Percentiles rank a stretch among this genome's conserved stretches.
phyloP scores from a whole-genome alignment of 83 land plant species.

The Larix sibirica region DNA sequence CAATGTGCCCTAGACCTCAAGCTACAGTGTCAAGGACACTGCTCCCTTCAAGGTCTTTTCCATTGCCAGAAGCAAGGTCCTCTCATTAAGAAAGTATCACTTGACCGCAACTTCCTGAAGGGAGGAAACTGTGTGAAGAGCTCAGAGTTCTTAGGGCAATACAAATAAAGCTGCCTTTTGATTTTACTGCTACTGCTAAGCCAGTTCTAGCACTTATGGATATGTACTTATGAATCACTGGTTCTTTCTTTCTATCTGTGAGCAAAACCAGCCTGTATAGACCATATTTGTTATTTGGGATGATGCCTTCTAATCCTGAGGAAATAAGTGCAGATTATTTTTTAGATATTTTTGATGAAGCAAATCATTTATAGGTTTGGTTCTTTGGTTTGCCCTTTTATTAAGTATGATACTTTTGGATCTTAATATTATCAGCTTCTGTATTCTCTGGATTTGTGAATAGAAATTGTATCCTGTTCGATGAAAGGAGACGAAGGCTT shows the following conservation, averaged over 20 bases:
- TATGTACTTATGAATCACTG: background rate
- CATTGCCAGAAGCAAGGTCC: constrained; percentile 9
- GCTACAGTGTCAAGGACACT: constrained; percentile 10
- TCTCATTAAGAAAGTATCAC: constrained; percentile 5
- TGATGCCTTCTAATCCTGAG: background rate
- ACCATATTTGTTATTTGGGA: background rate
- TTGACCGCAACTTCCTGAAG: background rate
- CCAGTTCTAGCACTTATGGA: background rate
- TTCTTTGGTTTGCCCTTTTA: background rate
- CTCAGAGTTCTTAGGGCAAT: background rate
- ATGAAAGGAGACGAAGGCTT: no score
- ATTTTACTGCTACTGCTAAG: no score
- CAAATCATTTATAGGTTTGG: background rate
- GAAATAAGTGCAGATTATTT: background rate
- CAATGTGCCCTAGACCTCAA: constrained; percentile 8
- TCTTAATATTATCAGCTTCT: background rate
- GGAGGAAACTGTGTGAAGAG: background rate
- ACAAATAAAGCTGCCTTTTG: background rate
- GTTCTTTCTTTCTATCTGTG: background rate
- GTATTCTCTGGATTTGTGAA: no score
- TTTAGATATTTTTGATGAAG: background rate
- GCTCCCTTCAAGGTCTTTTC: constrained; percentile 6
- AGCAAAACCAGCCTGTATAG: background rate
- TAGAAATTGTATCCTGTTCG: no score
- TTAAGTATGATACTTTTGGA: background rate